A percentile compares a stretch with the other conserved stretches of the same genome.
These are phyloP conservation scores for Silene coronaria DNA, from an alignment of 179 eudicot species.

Conservation along the genomic window DNA sequence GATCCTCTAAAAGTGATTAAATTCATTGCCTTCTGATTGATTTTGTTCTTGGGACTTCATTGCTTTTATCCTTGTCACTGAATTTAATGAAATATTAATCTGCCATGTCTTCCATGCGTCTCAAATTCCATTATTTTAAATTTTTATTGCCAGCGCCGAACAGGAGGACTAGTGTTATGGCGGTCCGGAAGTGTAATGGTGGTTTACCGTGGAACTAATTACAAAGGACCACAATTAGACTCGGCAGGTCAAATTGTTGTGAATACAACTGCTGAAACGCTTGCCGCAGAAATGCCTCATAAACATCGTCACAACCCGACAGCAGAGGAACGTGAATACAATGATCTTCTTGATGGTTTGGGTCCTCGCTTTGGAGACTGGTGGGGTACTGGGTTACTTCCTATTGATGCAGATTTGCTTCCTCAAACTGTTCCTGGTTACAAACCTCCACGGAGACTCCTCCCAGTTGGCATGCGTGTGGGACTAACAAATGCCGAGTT, in stretches of 20 bases:
- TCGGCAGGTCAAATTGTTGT: constrained; percentile 37
- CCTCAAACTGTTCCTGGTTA: constrained; percentile 73
- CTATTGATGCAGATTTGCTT: constrained; percentile 95
- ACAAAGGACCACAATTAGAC: constrained; percentile 58
- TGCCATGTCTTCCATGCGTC: neutral
- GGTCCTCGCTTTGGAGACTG: constrained; percentile 97
- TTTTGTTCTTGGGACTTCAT: neutral
- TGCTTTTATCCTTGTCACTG: neutral
- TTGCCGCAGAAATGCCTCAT: constrained; percentile 19
- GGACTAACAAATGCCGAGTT: constrained; percentile 77
- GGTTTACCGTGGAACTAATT: constrained; percentile 79
- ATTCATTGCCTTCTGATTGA: neutral
- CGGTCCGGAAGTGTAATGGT: constrained; percentile 98
- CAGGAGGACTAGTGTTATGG: constrained; percentile 88
- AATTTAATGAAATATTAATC: neutral
- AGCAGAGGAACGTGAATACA: constrained; percentile 68
- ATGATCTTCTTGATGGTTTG: constrained; percentile 66
- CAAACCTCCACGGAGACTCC: constrained; percentile 83
- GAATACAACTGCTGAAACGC: constrained; percentile 26
- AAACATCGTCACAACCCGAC: constrained; percentile 43
- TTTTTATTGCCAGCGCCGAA: constrained; percentile 68
- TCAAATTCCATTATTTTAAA: neutral
- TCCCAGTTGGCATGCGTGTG: constrained; percentile 83
- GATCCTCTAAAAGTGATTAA: neutral
- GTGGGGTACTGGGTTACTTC: constrained; percentile 98